phyloP scores from a whole-genome alignment of 2,329 filamentous ascomycete genomes.

The Aspergillus clavatus region DNA sequence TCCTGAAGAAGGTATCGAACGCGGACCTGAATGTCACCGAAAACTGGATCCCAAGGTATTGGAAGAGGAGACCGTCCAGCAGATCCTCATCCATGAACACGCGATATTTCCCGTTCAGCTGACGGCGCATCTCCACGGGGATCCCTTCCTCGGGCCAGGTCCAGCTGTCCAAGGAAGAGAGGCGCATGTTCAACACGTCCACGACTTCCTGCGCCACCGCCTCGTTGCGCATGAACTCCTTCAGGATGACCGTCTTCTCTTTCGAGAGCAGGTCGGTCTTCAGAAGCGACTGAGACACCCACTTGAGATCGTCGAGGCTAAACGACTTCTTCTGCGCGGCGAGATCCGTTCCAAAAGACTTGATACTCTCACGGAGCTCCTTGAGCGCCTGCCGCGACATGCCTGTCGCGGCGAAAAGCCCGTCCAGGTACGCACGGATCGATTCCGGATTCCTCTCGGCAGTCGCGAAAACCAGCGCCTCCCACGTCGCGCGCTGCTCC shows the following conservation, averaged over 20 bases:
- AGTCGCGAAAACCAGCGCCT: conserved; percentile 50
- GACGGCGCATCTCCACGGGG: conserved; percentile 47
- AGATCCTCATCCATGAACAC: conserved; percentile 58
- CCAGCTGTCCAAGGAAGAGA: conserved; percentile 50
- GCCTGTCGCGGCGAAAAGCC: conserved; percentile 46
- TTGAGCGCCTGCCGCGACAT: conserved; percentile 41
- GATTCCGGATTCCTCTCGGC: conserved; percentile 42
- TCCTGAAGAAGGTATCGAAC: conserved; percentile 36
- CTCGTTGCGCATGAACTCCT: conserved; percentile 47
- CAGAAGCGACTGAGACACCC: conserved; percentile 48
- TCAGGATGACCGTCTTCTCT: conserved; percentile 48
- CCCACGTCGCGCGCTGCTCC: conserved; percentile 51
- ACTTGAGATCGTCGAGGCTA: conserved; percentile 38
- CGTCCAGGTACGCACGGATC: conserved; percentile 49
- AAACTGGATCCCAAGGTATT: conserved; percentile 52
- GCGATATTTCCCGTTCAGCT: conserved; percentile 55
- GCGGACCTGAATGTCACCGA: conserved; percentile 44
- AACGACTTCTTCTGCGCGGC: conserved; percentile 36
- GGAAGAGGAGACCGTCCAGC: conserved; percentile 51
- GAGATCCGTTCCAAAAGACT: conserved; percentile 32
- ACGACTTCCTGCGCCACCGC: conserved; percentile 50
- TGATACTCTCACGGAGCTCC: conserved; percentile 37
- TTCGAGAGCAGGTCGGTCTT: conserved; percentile 49
- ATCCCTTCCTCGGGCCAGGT: conserved; percentile 46
- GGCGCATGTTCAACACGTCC: conserved; percentile 55